Percentiles rank a stretch among this genome's conserved stretches.
phyloP scores from a whole-genome alignment of 2,329 filamentous ascomycete species.

The Didymellaceae sp. region DNA sequence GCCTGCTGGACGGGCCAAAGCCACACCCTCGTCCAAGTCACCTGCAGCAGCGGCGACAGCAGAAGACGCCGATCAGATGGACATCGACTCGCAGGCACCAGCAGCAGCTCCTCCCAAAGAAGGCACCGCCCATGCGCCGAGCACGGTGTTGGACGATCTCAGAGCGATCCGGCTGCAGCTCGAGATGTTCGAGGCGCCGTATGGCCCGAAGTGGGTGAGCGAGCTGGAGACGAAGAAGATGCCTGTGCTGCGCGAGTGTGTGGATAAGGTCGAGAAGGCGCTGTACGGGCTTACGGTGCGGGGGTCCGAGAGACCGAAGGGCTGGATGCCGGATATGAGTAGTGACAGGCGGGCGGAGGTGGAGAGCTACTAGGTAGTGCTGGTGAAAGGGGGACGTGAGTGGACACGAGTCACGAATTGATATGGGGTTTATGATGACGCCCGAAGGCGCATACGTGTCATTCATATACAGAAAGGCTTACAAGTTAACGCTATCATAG shows the following conservation, averaged over 20 bases:
- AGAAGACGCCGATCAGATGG: slow-evolving; percentile 43
- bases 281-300: slow-evolving; percentile 88
- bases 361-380: slow-evolving; percentile 44
- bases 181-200: slow-evolving; percentile 71
- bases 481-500: slow-evolving; percentile 43
- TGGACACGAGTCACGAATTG: background rate
- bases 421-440: background rate
- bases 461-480: slow-evolving; percentile 37
- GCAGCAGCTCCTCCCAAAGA: slow-evolving; percentile 15
- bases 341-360: slow-evolving; percentile 51
- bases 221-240: slow-evolving; percentile 77
- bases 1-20: slow-evolving; percentile 43
- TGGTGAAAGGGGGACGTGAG: background rate
- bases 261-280: slow-evolving; percentile 91
- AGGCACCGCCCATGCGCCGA: slow-evolving; percentile 51
- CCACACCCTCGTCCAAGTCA: slow-evolving; percentile 14
- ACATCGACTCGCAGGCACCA: slow-evolving; percentile 40
- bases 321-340: slow-evolving; percentile 84
- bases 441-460: slow-evolving; percentile 1
- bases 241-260: slow-evolving; percentile 83
- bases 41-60: slow-evolving; percentile 23
- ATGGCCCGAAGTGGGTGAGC: slow-evolving; percentile 60
- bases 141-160: slow-evolving; percentile 80
- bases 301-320: slow-evolving; percentile 85
- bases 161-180: slow-evolving; percentile 77